Evolutionary conservation across 495 filamentous ascomycete species (phyloP).

Genomic region (Penicillium lividum): DNA sequence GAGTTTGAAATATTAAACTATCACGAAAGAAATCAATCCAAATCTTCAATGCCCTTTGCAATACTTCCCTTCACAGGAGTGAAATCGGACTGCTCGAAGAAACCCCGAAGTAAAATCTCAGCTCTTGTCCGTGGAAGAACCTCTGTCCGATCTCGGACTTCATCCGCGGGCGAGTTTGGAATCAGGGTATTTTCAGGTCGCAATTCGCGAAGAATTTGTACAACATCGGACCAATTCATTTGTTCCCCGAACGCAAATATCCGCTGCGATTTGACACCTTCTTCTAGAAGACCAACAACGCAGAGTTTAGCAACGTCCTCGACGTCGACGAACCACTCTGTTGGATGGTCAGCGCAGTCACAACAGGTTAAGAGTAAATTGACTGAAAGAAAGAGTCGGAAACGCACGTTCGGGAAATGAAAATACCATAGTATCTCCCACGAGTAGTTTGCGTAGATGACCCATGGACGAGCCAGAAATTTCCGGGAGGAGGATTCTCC

Average conservation of each 20-base stretch:
- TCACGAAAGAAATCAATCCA: neutral
- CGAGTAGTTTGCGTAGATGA: conserved; percentile 22
- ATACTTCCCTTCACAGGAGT: conserved; percentile 9
- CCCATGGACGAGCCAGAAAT: conserved; percentile 27
- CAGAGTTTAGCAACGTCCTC: conserved; percentile 50
- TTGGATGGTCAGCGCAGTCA: neutral
- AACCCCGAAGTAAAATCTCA: conserved; percentile 12
- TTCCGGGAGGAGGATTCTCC: conserved; percentile 29
- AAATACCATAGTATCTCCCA: conserved; percentile 20
- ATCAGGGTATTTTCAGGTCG: conserved; percentile 20
- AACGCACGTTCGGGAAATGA: neutral
- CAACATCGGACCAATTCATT: conserved; percentile 19
- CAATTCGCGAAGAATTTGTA: conserved; percentile 18
- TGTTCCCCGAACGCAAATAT: conserved; percentile 37
- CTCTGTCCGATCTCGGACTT: conserved; percentile 12
- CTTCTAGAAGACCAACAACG: conserved; percentile 47
- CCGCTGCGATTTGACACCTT: conserved; percentile 40
- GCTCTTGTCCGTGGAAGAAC: conserved; percentile 11
- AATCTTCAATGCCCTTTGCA: conserved; percentile 8
- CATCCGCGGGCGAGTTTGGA: conserved; percentile 7
- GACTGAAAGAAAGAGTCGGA: neutral
- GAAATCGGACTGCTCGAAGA: conserved; percentile 16
- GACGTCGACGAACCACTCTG: conserved; percentile 50
- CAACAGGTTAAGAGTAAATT: neutral
- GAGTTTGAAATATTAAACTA: no score